A percentile compares a stretch with the other conserved stretches of the same genome.
These are phyloP conservation scores for Pythium plurisporium DNA, from an alignment of 352 stramenopile species.

Conservation along the genomic window DNA sequence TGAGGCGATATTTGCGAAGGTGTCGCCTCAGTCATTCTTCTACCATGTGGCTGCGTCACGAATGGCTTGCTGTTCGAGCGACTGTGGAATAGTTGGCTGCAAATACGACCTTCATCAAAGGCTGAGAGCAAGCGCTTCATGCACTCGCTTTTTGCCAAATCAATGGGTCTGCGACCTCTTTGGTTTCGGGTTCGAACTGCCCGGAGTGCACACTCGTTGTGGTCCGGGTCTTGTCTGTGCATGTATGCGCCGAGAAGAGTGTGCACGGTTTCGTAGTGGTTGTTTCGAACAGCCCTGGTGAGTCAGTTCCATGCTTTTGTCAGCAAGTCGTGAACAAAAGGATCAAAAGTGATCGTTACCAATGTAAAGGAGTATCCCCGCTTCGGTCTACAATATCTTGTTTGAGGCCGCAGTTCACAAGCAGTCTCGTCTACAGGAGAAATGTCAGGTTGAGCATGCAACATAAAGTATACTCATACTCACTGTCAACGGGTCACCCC, in stretches of 20 bases:
- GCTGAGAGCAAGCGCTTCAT: slow-evolving; percentile 38
- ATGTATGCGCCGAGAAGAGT: slow-evolving; percentile 41
- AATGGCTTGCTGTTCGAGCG: not conserved
- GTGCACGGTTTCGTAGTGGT: slow-evolving; percentile 53
- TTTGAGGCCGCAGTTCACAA: slow-evolving; percentile 40
- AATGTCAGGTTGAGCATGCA: not conserved
- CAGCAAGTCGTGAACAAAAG: not conserved
- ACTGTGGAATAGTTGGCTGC: slow-evolving; percentile 14
- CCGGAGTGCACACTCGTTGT: slow-evolving; percentile 27
- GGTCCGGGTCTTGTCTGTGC: slow-evolving; percentile 24
- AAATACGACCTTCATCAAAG: slow-evolving; percentile 42
- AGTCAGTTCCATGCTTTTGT: not conserved
- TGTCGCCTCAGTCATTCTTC: not conserved
- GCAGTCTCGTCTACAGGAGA: slow-evolving; percentile 35
- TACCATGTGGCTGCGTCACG: not conserved
- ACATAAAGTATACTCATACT: not conserved
- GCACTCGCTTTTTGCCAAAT: slow-evolving; percentile 40
- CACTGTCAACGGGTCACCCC: slow-evolving; percentile 51
- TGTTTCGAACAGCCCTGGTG: slow-evolving; percentile 49
- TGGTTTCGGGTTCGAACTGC: slow-evolving; percentile 41
- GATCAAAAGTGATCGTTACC: slow-evolving; percentile 25
- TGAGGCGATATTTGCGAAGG: not conserved
- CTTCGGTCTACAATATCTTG: slow-evolving; percentile 38
- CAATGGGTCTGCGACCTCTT: slow-evolving; percentile 36
- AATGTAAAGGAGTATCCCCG: slow-evolving; percentile 65